These are phyloP conservation scores for Penicillium parvum DNA, from an alignment of 495 filamentous ascomycete genomes.

Conservation along the genomic window DNA sequence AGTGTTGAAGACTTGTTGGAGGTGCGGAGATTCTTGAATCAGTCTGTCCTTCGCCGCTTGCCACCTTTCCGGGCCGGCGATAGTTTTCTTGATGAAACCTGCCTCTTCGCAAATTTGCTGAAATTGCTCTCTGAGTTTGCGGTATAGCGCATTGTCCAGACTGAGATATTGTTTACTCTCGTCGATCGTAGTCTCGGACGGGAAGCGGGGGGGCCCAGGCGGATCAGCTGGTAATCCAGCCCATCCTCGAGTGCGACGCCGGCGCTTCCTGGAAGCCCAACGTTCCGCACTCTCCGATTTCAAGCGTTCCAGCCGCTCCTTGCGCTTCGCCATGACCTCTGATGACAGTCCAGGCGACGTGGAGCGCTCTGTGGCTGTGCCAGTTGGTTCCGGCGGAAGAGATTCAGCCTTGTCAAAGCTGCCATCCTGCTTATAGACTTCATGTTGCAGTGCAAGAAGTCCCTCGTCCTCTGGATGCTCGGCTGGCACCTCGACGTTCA, in stretches of 20 bases:
- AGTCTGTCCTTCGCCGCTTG: slow-evolving; percentile 65
- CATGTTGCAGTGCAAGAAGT: slow-evolving; percentile 38
- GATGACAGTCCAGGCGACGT: slow-evolving; percentile 42
- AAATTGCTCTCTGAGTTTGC: slow-evolving; percentile 60
- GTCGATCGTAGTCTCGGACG: slow-evolving; percentile 76
- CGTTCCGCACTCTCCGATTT: slow-evolving; percentile 61
- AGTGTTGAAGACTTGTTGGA: slow-evolving; percentile 57
- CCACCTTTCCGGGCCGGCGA: slow-evolving; percentile 68
- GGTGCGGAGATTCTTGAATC: slow-evolving; percentile 58
- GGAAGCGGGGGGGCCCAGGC: slow-evolving; percentile 69
- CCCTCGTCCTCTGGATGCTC: slow-evolving; percentile 37
- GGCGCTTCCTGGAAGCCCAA: slow-evolving; percentile 62
- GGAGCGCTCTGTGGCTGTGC: slow-evolving; percentile 6
- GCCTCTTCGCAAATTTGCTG: slow-evolving; percentile 61
- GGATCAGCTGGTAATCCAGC: slow-evolving; percentile 71
- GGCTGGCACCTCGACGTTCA: slow-evolving; percentile 13
- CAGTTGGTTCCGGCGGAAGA: slow-evolving; percentile 15
- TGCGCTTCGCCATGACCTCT: slow-evolving; percentile 51
- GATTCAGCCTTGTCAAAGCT: slow-evolving; percentile 24
- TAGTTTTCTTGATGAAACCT: slow-evolving; percentile 68
- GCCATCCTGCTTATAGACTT: slow-evolving; percentile 36
- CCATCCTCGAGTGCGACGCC: slow-evolving; percentile 66
- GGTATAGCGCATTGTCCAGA: slow-evolving; percentile 60
- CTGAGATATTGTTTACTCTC: slow-evolving; percentile 68
- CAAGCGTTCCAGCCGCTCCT: slow-evolving; percentile 51